phyloP scores from a whole-genome alignment of 306 rosid genomes.

The Coriaria nepalensis region DNA sequence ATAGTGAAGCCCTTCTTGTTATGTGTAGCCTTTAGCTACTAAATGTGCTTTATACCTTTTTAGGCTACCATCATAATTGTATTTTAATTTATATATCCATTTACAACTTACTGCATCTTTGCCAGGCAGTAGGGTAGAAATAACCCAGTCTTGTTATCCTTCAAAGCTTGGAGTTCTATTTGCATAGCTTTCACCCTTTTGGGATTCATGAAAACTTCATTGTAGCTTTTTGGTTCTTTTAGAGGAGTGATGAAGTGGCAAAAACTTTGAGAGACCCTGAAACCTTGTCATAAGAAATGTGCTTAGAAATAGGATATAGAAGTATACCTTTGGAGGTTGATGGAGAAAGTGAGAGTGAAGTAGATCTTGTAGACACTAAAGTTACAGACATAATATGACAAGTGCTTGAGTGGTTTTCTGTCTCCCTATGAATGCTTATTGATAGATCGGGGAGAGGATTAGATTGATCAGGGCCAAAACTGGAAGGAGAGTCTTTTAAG shows the following conservation, averaged over 20 bases:
- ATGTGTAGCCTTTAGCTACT: not conserved
- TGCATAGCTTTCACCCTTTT: conserved; percentile 2
- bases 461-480: too few relatives aligned
- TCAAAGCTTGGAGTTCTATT: conserved; percentile 3
- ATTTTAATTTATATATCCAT: too few relatives aligned
- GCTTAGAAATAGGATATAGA: not conserved
- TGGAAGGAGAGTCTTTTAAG: too few relatives aligned
- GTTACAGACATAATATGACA: not conserved
- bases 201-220: conserved; percentile 2
- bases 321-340: not conserved
- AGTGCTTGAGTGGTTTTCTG: not conserved
- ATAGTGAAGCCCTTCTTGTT: not conserved
- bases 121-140: not conserved
- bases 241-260: not conserved
- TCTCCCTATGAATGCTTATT: not conserved
- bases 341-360: not conserved
- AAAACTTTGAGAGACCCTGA: too few relatives aligned
- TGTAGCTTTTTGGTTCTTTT: not conserved
- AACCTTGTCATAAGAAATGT: not conserved
- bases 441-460: too few relatives aligned
- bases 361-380: not conserved
- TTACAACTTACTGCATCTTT: conserved; percentile 1
- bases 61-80: too few relatives aligned
- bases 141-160: not conserved
- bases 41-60: too few relatives aligned